phyloP scores from a whole-genome alignment of 2,329 filamentous ascomycete species.

The Onygena corvina region DNA sequence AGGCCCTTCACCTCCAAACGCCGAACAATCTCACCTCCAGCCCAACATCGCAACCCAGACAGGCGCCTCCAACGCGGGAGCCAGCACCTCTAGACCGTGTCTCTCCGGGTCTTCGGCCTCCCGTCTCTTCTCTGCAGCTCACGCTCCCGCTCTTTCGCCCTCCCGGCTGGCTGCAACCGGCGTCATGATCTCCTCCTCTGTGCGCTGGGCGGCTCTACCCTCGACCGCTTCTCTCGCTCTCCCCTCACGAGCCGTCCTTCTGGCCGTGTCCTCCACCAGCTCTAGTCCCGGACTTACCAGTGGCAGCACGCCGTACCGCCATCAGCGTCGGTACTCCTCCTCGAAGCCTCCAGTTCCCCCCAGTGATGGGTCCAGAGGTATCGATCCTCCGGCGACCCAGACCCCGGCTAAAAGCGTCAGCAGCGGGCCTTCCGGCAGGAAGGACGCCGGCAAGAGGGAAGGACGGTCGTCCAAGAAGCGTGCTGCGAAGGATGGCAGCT shows the following conservation, averaged over 20 bases:
- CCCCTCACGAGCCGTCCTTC: constrained; percentile 23
- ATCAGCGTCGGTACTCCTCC: constrained; percentile 39
- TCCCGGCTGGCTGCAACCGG: not conserved
- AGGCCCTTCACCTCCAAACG: not conserved
- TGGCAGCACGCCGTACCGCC: constrained; percentile 21
- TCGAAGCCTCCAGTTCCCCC: constrained; percentile 38
- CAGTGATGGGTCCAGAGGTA: constrained; percentile 34
- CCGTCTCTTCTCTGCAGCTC: not conserved
- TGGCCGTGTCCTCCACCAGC: constrained; percentile 18
- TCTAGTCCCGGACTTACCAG: constrained; percentile 19
- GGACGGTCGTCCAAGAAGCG: constrained; percentile 27
- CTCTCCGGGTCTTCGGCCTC: not conserved
- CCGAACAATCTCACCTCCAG: not conserved
- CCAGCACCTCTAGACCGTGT: not conserved
- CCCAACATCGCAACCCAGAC: no score
- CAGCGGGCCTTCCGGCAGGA: constrained; percentile 25
- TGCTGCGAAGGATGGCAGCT: constrained; percentile 25
- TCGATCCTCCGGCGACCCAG: constrained; percentile 30
- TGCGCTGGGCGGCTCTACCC: constrained; percentile 35
- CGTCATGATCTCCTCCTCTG: constrained; percentile 35
- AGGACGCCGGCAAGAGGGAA: constrained; percentile 21
- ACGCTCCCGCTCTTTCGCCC: not conserved
- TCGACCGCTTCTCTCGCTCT: constrained; percentile 25
- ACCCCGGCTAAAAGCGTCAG: constrained; percentile 28
- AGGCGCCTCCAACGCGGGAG: not conserved